Evolutionary conservation across 192 early-diverging fungal species (phyloP), one percentile per base, ranked within the genome.

Genomic region (Entomortierella beljakovae): DNA sequence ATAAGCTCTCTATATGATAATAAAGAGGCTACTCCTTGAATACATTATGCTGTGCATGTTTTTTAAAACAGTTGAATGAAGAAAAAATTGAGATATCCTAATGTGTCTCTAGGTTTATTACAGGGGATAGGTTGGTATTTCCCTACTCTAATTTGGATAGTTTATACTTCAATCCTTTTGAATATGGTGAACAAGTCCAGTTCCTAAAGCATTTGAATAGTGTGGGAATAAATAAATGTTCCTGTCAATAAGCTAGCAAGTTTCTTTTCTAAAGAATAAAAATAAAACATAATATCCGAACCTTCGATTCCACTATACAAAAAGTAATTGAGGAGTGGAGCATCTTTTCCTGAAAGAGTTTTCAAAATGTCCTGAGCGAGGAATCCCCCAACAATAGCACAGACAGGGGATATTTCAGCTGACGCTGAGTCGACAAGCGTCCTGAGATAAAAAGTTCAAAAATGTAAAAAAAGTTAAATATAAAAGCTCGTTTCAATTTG

Each of bases 351-450:
- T 4, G 93, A 90, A 7, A 97, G 57, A 16, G 92, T 90, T 73
- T 95, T 95, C n/a, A 98, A 83, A 15, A 96, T 88, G 35, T 98
- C 96, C 63, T 97, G 96, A 0, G 94, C 91, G 53, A 96, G 83
- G 0, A 96, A 88, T 9, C 95, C 97, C 31, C 97, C 97, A 2
- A 97, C 80, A 53, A 97, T 90, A 18, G 97, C 92, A 57, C 92
- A 93, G 20, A 94, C 88, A 32, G 96, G 91, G 2, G 86, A 81
- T 34, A 96, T 75, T 80, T 97, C 97, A 7, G 90, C 87, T 20
- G 66, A 62, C 49, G 81, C 68, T 56, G 85, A 84, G 16, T 55
- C 52, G 20, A 83, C 85, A 38, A 93, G 74, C 25, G 73, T 64
- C 53, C 90, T 91, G 68, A 26, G 42, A 18, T 31, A 29, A 20